A percentile compares a stretch with the other conserved stretches of the same genome.
These are phyloP conservation scores for Pulveroboletus ravenelii DNA, from an alignment of 768 basidiomycete genomes.

Conservation along the genomic window DNA sequence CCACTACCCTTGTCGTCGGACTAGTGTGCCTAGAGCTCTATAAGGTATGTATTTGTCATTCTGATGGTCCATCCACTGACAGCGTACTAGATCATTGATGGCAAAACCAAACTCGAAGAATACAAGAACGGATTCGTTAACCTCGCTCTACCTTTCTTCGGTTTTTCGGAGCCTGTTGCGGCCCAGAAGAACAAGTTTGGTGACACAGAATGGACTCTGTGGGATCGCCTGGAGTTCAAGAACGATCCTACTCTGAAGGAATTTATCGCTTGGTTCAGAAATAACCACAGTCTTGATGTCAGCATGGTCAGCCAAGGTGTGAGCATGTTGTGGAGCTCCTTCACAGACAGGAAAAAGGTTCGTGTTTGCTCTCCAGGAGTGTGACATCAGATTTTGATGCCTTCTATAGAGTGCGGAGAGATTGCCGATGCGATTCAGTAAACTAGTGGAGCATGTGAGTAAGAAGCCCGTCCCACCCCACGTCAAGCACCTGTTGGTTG, in stretches of 20 bases:
- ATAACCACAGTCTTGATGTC: slow-evolving; percentile 79
- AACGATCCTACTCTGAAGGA: slow-evolving; percentile 86
- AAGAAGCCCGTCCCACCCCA: slow-evolving; percentile 89
- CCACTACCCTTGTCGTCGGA: slow-evolving; percentile 93
- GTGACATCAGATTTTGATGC: slow-evolving; percentile 5
- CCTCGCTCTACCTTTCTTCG: slow-evolving; percentile 96
- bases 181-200: slow-evolving; percentile 88
- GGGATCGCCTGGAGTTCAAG: slow-evolving; percentile 94
- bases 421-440: slow-evolving; percentile 83
- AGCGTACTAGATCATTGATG: slow-evolving; percentile 76
- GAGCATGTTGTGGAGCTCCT: slow-evolving; percentile 97
- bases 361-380: background rate
- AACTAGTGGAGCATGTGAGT: slow-evolving; percentile 88
- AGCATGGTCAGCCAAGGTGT: slow-evolving; percentile 97
- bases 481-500: slow-evolving; percentile 80
- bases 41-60: slow-evolving; percentile 53
- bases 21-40: slow-evolving; percentile 94
- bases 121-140: slow-evolving; percentile 99
- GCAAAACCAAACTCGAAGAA: slow-evolving; percentile 86
- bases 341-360: slow-evolving; percentile 91
- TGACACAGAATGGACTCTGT: slow-evolving; percentile 89
- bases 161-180: slow-evolving; percentile 95
- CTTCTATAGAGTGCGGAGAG: slow-evolving; percentile 73
- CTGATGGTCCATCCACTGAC: background rate
- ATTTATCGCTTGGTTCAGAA: slow-evolving; percentile 79